Conservation (phyloP, 1,284 basidiomycete species). For the Porodaedalea pini region DNA sequence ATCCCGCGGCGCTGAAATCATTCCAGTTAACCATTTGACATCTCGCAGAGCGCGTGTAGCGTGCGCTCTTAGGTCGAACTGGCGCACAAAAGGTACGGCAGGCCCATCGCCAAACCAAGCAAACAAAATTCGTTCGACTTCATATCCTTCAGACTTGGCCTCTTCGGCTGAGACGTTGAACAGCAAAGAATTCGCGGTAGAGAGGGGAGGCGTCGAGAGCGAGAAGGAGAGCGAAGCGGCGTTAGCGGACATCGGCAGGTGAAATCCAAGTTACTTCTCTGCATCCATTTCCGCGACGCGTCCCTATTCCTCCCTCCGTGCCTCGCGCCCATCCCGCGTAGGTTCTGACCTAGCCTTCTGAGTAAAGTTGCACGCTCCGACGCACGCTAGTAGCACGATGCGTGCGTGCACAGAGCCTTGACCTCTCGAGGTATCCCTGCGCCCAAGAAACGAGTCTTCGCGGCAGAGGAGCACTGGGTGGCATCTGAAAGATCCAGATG, state of each 20-base stretch:
- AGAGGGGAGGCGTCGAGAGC: slow-evolving; percentile 27
- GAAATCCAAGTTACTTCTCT: slow-evolving; percentile 54
- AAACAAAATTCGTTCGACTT: slow-evolving; percentile 87
- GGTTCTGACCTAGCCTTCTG: slow-evolving; percentile 70
- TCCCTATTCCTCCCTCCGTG: slow-evolving; percentile 58
- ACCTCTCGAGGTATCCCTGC: slow-evolving; percentile 61
- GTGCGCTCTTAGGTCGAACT: slow-evolving; percentile 88
- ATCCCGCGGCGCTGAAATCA: slow-evolving; percentile 82
- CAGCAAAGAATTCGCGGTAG: slow-evolving; percentile 31
- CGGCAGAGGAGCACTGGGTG: slow-evolving; percentile 66
- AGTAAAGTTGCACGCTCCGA: slow-evolving; percentile 79
- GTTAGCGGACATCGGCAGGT: slow-evolving; percentile 44
- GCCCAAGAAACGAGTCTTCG: slow-evolving; percentile 83
- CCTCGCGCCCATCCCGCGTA: slow-evolving; percentile 66
- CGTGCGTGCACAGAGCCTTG: slow-evolving; percentile 70
- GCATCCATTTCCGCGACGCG: slow-evolving; percentile 69
- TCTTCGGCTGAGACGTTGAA: slow-evolving; percentile 42
- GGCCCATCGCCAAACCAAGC: slow-evolving; percentile 61
- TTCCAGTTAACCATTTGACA: slow-evolving; percentile 81
- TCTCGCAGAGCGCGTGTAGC: slow-evolving; percentile 69
- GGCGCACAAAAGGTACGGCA: slow-evolving; percentile 60
- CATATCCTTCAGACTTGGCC: slow-evolving; percentile 79
- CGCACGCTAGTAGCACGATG: slow-evolving; percentile 68
- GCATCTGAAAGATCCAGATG: slow-evolving; percentile 62
- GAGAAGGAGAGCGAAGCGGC: slow-evolving; percentile 12